Conservation (phyloP, 768 basidiomycete species). For the Suillus americanus region DNA sequence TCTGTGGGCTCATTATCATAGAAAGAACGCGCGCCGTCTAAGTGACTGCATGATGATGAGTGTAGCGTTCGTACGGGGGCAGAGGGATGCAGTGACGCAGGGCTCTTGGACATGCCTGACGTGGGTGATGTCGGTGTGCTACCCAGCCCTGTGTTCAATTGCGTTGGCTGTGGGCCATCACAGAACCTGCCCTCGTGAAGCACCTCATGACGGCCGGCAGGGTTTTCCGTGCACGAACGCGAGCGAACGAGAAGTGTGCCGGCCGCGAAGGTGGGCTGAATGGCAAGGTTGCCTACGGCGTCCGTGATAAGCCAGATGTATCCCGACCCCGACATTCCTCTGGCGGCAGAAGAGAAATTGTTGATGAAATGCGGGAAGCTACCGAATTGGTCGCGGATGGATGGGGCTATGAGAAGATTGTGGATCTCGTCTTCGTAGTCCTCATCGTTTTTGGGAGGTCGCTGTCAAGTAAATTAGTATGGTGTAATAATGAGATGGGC, state of each 20-base stretch:
- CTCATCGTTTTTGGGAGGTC: constrained; percentile 29
- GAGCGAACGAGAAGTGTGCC: constrained; percentile 84
- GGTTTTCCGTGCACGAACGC: constrained; percentile 36
- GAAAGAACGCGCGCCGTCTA: constrained; percentile 26
- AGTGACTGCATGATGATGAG: constrained; percentile 14
- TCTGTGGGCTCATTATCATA: constrained; percentile 13
- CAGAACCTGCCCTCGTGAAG: constrained; percentile 22
- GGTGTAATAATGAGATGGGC: background rate
- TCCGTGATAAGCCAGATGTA: constrained; percentile 90
- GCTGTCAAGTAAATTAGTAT: constrained; percentile 22
- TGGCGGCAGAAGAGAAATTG: constrained; percentile 69
- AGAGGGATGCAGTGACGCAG: constrained; percentile 29
- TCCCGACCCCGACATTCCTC: constrained; percentile 77
- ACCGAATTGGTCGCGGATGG: constrained; percentile 49
- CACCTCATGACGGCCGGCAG: constrained; percentile 22
- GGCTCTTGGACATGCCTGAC: constrained; percentile 39
- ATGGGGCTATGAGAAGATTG: constrained; percentile 17
- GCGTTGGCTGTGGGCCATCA: constrained; percentile 17
- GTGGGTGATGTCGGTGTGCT: constrained; percentile 39
- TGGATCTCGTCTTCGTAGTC: constrained; percentile 20
- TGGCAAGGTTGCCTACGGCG: constrained; percentile 55
- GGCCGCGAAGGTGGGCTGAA: constrained; percentile 85
- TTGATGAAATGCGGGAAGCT: constrained; percentile 70
- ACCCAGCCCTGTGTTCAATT: constrained; percentile 19
- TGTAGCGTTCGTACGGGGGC: constrained; percentile 32